phyloP scores from a whole-genome alignment of 2,329 filamentous ascomycete genomes.

The Aspergillus calidoustus region DNA sequence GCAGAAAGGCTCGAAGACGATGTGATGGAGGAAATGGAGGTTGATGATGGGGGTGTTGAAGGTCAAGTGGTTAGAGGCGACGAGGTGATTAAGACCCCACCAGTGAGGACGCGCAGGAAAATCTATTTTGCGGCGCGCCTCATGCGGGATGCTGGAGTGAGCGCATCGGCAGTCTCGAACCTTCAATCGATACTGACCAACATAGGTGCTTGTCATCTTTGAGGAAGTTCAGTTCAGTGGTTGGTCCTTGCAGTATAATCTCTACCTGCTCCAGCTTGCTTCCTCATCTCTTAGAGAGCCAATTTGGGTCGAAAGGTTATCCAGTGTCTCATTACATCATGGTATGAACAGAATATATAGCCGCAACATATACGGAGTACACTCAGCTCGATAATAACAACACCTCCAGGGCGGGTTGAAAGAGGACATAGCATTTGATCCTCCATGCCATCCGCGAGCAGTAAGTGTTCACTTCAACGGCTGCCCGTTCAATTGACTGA shows the following conservation, averaged over 20 bases:
- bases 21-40: slow-evolving; percentile 18
- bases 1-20: slow-evolving; percentile 10
- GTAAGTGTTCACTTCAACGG: slow-evolving; percentile 53
- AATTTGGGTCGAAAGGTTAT: neutral
- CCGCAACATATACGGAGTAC: neutral
- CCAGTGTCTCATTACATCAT: slow-evolving; percentile 29
- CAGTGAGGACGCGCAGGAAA: slow-evolving; percentile 40
- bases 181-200: neutral
- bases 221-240: neutral
- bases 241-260: too few relatives aligned
- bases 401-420: slow-evolving; percentile 54
- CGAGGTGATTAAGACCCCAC: slow-evolving; percentile 32
- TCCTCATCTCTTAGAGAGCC: neutral
- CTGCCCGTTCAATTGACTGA: slow-evolving; percentile 23
- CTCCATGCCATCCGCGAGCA: slow-evolving; percentile 84
- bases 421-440: slow-evolving; percentile 72
- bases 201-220: neutral
- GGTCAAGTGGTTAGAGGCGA: slow-evolving; percentile 18
- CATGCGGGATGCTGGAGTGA: slow-evolving; percentile 1
- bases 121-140: slow-evolving; percentile 43
- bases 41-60: slow-evolving; percentile 16
- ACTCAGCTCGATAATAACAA: slow-evolving; percentile 19
- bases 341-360: slow-evolving; percentile 28
- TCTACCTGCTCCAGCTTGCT: neutral
- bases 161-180: slow-evolving; percentile 2